These are phyloP conservation scores for Aureococcus anophagefferens DNA, from an alignment of 108 stramenopile genomes.

Conservation along the genomic window DNA sequence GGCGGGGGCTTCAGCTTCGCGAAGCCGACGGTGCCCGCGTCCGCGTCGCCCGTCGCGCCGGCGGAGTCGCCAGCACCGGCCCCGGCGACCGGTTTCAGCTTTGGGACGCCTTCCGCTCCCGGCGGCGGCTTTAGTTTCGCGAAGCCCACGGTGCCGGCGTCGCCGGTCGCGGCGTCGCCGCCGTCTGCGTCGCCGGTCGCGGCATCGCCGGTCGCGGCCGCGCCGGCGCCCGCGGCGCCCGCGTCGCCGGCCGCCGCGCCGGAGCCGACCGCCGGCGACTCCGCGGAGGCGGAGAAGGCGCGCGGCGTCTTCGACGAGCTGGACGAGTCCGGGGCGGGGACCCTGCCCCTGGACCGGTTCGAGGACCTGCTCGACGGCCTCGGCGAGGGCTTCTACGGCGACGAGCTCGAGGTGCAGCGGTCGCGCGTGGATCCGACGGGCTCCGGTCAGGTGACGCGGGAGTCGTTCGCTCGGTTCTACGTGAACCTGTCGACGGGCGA, in stretches of 20 bases:
- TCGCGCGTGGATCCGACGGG: constrained; percentile 41
- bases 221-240: neutral
- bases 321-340: constrained; percentile 32
- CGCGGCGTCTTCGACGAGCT: constrained; percentile 42
- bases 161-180: too few species aligned
- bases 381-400: constrained; percentile 59
- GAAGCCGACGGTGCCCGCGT: too few species aligned
- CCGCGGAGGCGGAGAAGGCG: constrained; percentile 12
- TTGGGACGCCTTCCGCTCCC: too few species aligned
- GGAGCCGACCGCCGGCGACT: neutral
- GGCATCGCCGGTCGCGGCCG: too few species aligned
- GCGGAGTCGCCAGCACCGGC: too few species aligned
- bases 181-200: too few species aligned
- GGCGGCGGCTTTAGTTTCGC: too few species aligned
- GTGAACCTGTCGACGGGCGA: constrained; percentile 31
- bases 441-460: constrained; percentile 35
- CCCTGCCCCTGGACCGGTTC: constrained; percentile 40
- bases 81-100: too few species aligned
- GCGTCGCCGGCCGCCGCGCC: neutral
- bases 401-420: constrained; percentile 58
- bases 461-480: constrained; percentile 61
- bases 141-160: too few species aligned
- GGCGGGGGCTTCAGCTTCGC: neutral
- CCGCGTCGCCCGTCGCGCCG: too few species aligned
- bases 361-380: constrained; percentile 59